Conservation (phyloP, 1,139 yeast genomes). For the Pichia sp. region DNA sequence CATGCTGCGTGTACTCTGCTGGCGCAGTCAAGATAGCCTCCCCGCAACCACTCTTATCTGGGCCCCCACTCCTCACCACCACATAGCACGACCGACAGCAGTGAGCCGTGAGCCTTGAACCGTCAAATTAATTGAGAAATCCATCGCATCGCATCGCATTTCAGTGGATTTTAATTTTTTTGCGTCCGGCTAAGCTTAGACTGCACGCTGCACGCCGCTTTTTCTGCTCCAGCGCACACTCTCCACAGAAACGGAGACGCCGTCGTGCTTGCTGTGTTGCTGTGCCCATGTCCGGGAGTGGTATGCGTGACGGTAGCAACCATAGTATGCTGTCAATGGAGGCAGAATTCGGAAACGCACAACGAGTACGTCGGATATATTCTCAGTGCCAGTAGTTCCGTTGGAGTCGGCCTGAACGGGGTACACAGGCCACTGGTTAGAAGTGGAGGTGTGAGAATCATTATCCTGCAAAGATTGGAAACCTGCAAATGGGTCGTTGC, state of each 20-base stretch:
- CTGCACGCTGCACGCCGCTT: background rate
- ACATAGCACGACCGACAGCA: background rate
- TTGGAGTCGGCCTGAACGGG: background rate
- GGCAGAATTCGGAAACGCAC: conserved; percentile 72
- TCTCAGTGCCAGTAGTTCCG: background rate
- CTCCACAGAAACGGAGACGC: conserved; percentile 55
- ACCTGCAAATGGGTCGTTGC: conserved; percentile 18
- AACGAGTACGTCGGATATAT: conserved; percentile 44
- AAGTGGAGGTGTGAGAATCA: background rate
- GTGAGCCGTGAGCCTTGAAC: background rate
- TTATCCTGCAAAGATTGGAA: background rate
- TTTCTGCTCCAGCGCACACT: conserved; percentile 42
- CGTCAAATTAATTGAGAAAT: background rate
- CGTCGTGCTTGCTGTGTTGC: conserved; percentile 43
- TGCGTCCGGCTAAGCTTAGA: background rate
- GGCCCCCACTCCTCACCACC: background rate
- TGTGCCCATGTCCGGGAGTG: conserved; percentile 64
- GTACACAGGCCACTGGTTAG: no score
- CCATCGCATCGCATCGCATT: background rate
- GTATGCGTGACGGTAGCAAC: conserved; percentile 59
- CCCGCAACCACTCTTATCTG: no score
- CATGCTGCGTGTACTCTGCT: no score
- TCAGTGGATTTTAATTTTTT: no score
- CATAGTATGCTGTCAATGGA: conserved; percentile 50
- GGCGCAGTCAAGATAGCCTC: no score